phyloP scores from a whole-genome alignment of 73 alveolate genomes.

The Blepharisma stoltei region DNA sequence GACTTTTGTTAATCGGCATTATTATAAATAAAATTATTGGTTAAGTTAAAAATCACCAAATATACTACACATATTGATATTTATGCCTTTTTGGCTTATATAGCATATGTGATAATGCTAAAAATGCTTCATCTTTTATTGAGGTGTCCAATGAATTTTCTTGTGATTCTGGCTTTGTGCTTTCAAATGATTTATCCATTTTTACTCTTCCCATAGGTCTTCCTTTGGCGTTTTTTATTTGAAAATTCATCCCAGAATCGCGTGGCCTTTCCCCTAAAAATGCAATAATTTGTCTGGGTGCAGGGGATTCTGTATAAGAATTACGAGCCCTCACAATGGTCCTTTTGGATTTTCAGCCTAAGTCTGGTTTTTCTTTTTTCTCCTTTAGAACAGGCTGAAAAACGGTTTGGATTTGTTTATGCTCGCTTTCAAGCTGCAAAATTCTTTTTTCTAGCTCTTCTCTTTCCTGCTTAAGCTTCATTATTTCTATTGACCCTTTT shows the following conservation, averaged over 20 bases:
- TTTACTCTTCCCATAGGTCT: conserved; percentile 8
- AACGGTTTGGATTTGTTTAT: too few relatives aligned
- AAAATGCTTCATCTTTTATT: conserved; percentile 23
- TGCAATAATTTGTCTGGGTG: too few relatives aligned
- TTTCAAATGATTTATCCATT: conserved; percentile 12
- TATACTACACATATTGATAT: background rate
- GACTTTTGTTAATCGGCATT: too few relatives aligned
- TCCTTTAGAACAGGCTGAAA: too few relatives aligned
- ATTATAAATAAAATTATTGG: too few relatives aligned
- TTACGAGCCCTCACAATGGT: conserved; percentile 25
- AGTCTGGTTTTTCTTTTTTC: background rate
- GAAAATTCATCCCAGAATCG: background rate
- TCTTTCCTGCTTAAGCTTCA: too few relatives aligned
- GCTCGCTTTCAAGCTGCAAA: too few relatives aligned
- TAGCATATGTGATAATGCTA: background rate
- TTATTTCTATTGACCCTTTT: too few relatives aligned
- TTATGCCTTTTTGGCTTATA: background rate
- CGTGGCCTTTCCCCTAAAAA: too few relatives aligned
- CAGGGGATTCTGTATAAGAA: conserved; percentile 4
- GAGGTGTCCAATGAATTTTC: background rate
- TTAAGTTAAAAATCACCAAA: too few relatives aligned
- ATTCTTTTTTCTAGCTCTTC: too few relatives aligned
- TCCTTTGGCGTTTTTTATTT: background rate
- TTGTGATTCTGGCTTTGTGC: background rate
- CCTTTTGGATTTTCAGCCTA: conserved; percentile 25